These are phyloP conservation scores for Aspergillus avenaceus DNA, from an alignment of 495 filamentous ascomycete species.

Conservation along the genomic window DNA sequence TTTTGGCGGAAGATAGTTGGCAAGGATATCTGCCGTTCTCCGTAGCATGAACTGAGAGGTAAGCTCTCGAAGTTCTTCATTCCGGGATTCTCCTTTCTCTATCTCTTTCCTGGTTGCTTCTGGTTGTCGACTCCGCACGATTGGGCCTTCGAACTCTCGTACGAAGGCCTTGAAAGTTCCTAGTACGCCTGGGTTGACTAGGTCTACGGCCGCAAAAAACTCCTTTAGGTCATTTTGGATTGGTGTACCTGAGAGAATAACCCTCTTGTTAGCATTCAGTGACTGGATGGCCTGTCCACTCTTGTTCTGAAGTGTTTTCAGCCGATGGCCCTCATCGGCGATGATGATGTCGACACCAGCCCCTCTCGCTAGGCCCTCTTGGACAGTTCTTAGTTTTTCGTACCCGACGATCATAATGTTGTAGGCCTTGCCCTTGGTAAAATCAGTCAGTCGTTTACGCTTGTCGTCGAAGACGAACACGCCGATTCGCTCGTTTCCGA, in stretches of 20 bases:
- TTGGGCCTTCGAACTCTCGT: conserved; percentile 68
- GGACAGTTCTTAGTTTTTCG: conserved; percentile 68
- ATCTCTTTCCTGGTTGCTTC: conserved; percentile 61
- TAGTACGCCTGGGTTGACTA: conserved; percentile 73
- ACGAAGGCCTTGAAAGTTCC: conserved; percentile 66
- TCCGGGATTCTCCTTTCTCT: conserved; percentile 68
- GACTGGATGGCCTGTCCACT: conserved; percentile 70
- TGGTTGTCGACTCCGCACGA: conserved; percentile 69
- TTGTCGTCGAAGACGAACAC: conserved; percentile 70
- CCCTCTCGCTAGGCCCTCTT: conserved; percentile 62
- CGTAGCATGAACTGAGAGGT: conserved; percentile 74
- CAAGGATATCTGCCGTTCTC: conserved; percentile 68
- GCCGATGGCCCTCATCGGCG: conserved; percentile 75
- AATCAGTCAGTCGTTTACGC: conserved; percentile 64
- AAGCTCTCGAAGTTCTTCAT: conserved; percentile 61
- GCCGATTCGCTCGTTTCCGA: conserved; percentile 72
- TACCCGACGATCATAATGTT: conserved; percentile 82
- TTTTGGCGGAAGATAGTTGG: conserved; percentile 71
- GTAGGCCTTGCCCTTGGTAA: conserved; percentile 72
- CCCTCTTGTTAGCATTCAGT: conserved; percentile 60
- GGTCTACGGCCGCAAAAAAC: conserved; percentile 75
- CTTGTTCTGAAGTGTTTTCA: conserved; percentile 82
- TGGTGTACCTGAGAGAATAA: conserved; percentile 75
- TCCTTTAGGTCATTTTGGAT: conserved; percentile 79
- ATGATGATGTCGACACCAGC: conserved; percentile 71